Base-by-base conservation (phyloP, 495 filamentous ascomycete genomes). In the Lichina pygmaea region DNA sequence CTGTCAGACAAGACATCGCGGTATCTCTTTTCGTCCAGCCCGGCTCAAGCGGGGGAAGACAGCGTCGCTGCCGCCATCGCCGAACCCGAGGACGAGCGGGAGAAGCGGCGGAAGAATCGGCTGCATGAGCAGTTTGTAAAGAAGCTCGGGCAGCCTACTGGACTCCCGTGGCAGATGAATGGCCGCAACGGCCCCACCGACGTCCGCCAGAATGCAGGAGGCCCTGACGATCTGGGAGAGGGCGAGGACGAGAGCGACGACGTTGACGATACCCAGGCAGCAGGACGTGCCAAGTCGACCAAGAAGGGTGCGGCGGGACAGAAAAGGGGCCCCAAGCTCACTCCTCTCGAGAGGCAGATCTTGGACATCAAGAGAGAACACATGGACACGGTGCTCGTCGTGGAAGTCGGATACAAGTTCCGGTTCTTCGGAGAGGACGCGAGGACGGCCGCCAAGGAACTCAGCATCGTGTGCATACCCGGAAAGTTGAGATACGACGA, bases 401-500 rank as follows among this genome's bases (percentile, higher is more conserved):
- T 94, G 15, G 85, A 99, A 54, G 89, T 99, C 6, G 89, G 89
- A 31, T 99, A 99, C 57, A 99, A 99, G 57, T 99, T 89, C 63
- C 72, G 77, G 39, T 93, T 99, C 64, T 93, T 92, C 53, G 89
- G 91, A n/a, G 86, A 94, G 54, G 89, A 99, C 64, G 89, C 89
- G 6, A 70, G 84, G 46, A 70, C 74, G 46, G 91, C 89, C 12
- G 78, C 85, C 6, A 93, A 89, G 55, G 84, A 86, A 55, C 62
- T 99, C 48, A 78, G 79, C 47, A 95, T 99, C 53, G 81, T 95
- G 34, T 99, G 89, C 54, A 94, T 95, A 51, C 89, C 89, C 0
- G 89, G 89, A 8, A 99, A 93, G 55, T 74, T 86, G 52, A 63
- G 91, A 52, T 99, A 81, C 50, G 89, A 99, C 56, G 86, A 99